Evolutionary conservation across 2,329 filamentous ascomycete species (phyloP).

Genomic region (Tolypocladium tundrense): DNA sequence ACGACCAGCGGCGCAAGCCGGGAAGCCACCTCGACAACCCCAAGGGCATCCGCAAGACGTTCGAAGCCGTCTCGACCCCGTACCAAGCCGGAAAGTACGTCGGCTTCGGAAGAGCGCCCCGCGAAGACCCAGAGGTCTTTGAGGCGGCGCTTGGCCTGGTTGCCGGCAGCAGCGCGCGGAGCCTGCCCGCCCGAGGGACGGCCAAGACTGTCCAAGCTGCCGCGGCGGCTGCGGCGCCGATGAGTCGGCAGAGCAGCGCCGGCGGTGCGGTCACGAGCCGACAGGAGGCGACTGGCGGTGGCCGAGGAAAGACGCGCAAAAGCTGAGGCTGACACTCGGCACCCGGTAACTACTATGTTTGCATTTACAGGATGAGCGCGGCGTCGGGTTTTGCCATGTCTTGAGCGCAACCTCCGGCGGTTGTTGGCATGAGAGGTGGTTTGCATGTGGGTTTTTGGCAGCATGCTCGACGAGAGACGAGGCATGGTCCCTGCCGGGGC

Average conservation of each 20-base stretch:
- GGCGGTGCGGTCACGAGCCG: constrained; percentile 48
- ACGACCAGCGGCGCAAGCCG: constrained; percentile 40
- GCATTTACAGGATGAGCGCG: constrained; percentile 1
- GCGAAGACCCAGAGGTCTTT: constrained; percentile 36
- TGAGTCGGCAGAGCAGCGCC: constrained; percentile 46
- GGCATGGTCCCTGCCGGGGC: too few relatives aligned
- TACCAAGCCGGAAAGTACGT: constrained; percentile 37
- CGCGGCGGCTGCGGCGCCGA: constrained; percentile 28
- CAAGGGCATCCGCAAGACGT: constrained; percentile 42
- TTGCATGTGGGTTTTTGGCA: background rate
- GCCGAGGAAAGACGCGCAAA: constrained; percentile 33
- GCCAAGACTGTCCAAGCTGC: constrained; percentile 10
- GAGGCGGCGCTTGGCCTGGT: constrained; percentile 40
- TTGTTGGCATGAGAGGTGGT: background rate
- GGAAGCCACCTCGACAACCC: constrained; percentile 46
- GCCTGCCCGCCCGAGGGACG: constrained; percentile 23
- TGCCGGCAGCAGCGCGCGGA: constrained; percentile 29
- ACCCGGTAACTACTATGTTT: background rate
- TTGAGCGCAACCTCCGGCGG: background rate
- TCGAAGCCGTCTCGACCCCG: constrained; percentile 43
- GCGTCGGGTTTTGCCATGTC: constrained; percentile 3
- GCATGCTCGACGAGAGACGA: background rate
- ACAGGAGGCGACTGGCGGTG: constrained; percentile 39
- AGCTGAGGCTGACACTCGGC: constrained; percentile 7
- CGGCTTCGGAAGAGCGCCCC: constrained; percentile 34